These are phyloP conservation scores for Flueggea neowawraea DNA, from an alignment of 441 rosid genomes.

Conservation along the genomic window DNA sequence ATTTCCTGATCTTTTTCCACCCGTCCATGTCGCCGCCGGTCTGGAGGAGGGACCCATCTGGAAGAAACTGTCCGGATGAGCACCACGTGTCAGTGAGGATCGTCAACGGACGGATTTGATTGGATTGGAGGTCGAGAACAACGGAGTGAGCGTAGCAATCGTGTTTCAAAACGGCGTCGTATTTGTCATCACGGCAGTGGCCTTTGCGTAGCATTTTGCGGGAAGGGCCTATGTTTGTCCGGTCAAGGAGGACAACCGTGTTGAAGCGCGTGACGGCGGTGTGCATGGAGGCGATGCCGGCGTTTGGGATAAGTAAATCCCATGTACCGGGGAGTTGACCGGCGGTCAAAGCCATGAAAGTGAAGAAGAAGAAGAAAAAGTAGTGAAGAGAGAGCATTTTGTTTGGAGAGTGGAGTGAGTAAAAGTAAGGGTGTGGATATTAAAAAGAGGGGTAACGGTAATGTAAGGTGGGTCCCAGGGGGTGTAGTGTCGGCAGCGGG, in stretches of 20 bases:
- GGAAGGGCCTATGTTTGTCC: slow-evolving; percentile 50
- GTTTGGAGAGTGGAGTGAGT: too few species aligned
- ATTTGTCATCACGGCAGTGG: slow-evolving; percentile 25
- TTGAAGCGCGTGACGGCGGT: slow-evolving; percentile 73
- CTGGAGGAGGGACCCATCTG: slow-evolving; percentile 45
- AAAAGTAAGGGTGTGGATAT: too few species aligned
- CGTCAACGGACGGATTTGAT: slow-evolving; percentile 54
- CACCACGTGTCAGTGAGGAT: slow-evolving; percentile 84
- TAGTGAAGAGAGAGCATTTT: not conserved
- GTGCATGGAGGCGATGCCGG: slow-evolving; percentile 91
- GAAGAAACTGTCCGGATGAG: slow-evolving; percentile 65
- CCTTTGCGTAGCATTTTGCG: slow-evolving; percentile 25
- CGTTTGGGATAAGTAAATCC: slow-evolving; percentile 40
- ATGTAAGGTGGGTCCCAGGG: too few species aligned
- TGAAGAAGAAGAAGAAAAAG: slow-evolving; percentile 1
- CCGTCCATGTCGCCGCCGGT: slow-evolving; percentile 49
- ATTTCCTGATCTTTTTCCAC: slow-evolving; percentile 31
- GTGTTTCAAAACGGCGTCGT: slow-evolving; percentile 39
- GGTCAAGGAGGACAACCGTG: slow-evolving; percentile 80
- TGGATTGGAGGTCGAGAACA: slow-evolving; percentile 51
- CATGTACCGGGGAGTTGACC: slow-evolving; percentile 73
- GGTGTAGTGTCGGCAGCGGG: too few species aligned
- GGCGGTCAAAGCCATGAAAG: slow-evolving; percentile 4
- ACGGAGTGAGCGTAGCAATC: slow-evolving; percentile 87
- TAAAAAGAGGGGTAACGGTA: too few species aligned